Evolutionary conservation across 2,329 filamentous ascomycete species (phyloP), one percentile per base, ranked within the genome.

Genomic region (Graphilbum sp.): DNA sequence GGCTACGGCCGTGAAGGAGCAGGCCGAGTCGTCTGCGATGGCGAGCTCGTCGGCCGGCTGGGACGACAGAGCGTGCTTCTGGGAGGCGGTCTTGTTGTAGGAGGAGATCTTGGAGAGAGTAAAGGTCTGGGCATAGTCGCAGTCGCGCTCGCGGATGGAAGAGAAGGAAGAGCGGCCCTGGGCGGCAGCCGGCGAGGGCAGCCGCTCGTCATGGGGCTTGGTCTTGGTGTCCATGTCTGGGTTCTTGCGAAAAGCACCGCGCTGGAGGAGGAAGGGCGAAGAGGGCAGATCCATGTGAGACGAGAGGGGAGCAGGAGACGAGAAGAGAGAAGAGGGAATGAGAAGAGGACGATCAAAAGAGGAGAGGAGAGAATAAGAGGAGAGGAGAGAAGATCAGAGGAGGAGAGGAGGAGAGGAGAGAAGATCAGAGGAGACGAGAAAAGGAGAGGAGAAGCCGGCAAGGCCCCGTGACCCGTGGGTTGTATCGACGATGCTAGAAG

Each of bases 101-200:
- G 30, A 32, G 13, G 73, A 77, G 43, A 75, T 57, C 54, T 75
- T 77, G 51, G 69, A 69, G 38, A 65, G 65, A 36, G 72, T 76
- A 46, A 79, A 79, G 39, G 67, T 69, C 58, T 79, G 74, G 40
- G 69, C 65, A 23, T 75, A 55, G 43, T 67, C 66, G 47, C 64
- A 62, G 50, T 72, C 68, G 52, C 68, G 66, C 58, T 75, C 71
- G 43, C 71, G 63, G 42, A 75, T 69, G 34, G 71, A 75, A 23
- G 71, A 75, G 56, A 75, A 75, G 41, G 71, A 75, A 23, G 67
- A 67, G 42, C 70, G 66, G 44, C 53, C 54, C 41, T 31, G 10
- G 23, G 34, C 34, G 18, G 34, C 20, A 5, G 20, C 32, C 20
- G 43, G 41, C 35, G 45, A 44, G 39, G 35, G 40, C 31, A 37